These are phyloP conservation scores for Bullera alba DNA, from an alignment of 768 basidiomycete species.

Conservation along the genomic window DNA sequence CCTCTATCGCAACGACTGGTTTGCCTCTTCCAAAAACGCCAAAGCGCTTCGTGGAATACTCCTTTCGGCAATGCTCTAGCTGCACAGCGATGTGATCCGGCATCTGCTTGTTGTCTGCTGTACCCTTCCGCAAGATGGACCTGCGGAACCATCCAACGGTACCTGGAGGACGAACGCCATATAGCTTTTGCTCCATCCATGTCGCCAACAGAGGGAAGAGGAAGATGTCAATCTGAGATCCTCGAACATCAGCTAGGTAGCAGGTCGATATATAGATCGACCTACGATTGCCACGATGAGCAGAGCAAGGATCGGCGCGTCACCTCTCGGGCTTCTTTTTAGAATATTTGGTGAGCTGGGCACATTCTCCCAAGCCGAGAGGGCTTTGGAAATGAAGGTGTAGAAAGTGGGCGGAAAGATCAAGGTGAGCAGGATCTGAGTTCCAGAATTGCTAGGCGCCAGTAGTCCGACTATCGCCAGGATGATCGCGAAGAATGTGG, in stretches of 20 bases:
- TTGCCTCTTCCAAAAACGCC: slow-evolving; percentile 19
- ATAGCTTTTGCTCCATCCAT: slow-evolving; percentile 57
- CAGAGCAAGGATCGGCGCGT: slow-evolving; percentile 55
- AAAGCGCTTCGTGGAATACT: slow-evolving; percentile 13
- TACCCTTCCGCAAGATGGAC: background rate
- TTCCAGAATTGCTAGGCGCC: slow-evolving; percentile 49
- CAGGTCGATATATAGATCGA: background rate
- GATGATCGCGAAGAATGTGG: slow-evolving; percentile 55
- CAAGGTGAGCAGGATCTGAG: slow-evolving; percentile 59
- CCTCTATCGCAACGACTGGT: slow-evolving; percentile 57
- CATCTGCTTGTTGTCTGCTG: background rate
- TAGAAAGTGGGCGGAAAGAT: slow-evolving; percentile 72
- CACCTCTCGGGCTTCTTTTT: slow-evolving; percentile 57
- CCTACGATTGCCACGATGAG: slow-evolving; percentile 62
- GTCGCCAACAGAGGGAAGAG: slow-evolving; percentile 65
- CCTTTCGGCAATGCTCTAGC: slow-evolving; percentile 15
- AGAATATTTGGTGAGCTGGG: slow-evolving; percentile 54
- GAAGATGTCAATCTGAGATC: slow-evolving; percentile 59
- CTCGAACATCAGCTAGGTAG: background rate
- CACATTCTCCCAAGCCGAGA: slow-evolving; percentile 63
- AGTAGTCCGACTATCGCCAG: slow-evolving; percentile 64
- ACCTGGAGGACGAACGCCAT: slow-evolving; percentile 51
- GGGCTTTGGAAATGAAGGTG: slow-evolving; percentile 61
- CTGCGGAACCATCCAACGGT: slow-evolving; percentile 3
- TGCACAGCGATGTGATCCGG: slow-evolving; percentile 11